Base-by-base conservation (phyloP, 495 filamentous ascomycete species). In the Bryoglossum gracile region DNA sequence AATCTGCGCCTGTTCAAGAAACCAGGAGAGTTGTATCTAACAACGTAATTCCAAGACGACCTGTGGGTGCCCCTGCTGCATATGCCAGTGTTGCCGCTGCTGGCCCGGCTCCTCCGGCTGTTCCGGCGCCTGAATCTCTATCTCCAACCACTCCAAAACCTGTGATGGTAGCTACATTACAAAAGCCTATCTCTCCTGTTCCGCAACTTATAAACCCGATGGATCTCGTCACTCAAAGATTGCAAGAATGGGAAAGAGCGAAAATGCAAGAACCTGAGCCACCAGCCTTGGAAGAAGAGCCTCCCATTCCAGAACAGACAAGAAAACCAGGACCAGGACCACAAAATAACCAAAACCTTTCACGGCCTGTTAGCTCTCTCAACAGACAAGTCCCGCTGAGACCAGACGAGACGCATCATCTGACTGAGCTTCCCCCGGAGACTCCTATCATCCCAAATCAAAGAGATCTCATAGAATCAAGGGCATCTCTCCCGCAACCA, bases 41-140 rank as follows among this genome's bases (percentile, higher is more conserved):
- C 47, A 56, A 51, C 24, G 53, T 43, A 41, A 62, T 62, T 37
- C 62, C 58, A 26, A 50, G 61, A 44, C 52, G 57, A n/a, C 51
- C 54, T 8, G 58, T 63, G 8, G 51, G 48, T 10, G 40, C 21
- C 14, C 14, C 44, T 53, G 8, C 53, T 13, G 37, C 37, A n/a
- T n/a, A n/a, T n/a, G n/a, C n/a, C 16, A 25, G 33, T 18, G 43
- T 11, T 46, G n/a, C 14, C 44, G 22, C 26, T 4, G 33, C 5
- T 16, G 5, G n/a, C 18, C 18, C 11, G 11, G n/a, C 18, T 38
- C 10, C 4, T 11, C 13, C n/a, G 6, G 3, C 35, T 2, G 28
- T 6, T 6, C 6, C 28, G 21, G n/a, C 14, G 38, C 19, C 14
- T 0, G n/a, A n/a, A 18, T 33, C 41, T 5, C n/a, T 23, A 22